Conservation (phyloP, 1,139 yeast genomes). For the Blastobotrys malaysiensis region DNA sequence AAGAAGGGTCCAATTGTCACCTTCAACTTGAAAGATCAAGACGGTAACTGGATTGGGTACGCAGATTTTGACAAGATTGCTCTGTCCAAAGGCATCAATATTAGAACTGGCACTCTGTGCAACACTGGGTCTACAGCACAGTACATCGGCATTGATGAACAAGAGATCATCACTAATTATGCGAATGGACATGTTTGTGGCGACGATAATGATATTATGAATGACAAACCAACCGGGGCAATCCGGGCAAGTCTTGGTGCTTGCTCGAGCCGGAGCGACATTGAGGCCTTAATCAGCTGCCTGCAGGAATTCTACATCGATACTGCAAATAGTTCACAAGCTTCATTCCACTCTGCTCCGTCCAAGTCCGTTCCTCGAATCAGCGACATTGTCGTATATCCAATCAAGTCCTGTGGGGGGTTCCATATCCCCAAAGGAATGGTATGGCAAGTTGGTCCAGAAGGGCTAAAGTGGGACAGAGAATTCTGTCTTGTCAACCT, state of each 20-base stretch:
- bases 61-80: constrained; percentile 36
- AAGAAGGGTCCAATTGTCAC: constrained; percentile 38
- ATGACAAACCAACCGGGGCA: constrained; percentile 38
- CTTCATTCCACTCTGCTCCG: not conserved
- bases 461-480: constrained; percentile 38
- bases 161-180: constrained; percentile 30
- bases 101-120: constrained; percentile 41
- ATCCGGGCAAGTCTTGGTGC: constrained; percentile 41
- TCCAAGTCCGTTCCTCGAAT: constrained; percentile 6
- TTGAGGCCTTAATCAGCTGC: constrained; percentile 28
- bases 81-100: constrained; percentile 29
- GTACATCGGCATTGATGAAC: constrained; percentile 26
- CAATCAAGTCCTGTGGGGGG: constrained; percentile 41
- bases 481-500: constrained; percentile 35
- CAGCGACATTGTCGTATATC: constrained; percentile 22
- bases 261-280: constrained; percentile 32
- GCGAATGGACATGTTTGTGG: constrained; percentile 39
- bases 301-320: constrained; percentile 25
- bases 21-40: constrained; percentile 28
- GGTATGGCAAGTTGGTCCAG: constrained; percentile 29
- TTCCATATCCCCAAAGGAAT: constrained; percentile 24
- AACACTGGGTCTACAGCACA: constrained; percentile 37
- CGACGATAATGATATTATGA: constrained; percentile 36
- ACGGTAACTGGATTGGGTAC: constrained; percentile 35
- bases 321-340: not conserved